phyloP scores from a whole-genome alignment of 257 asterid genomes.

The Solanum chmielewskii region DNA sequence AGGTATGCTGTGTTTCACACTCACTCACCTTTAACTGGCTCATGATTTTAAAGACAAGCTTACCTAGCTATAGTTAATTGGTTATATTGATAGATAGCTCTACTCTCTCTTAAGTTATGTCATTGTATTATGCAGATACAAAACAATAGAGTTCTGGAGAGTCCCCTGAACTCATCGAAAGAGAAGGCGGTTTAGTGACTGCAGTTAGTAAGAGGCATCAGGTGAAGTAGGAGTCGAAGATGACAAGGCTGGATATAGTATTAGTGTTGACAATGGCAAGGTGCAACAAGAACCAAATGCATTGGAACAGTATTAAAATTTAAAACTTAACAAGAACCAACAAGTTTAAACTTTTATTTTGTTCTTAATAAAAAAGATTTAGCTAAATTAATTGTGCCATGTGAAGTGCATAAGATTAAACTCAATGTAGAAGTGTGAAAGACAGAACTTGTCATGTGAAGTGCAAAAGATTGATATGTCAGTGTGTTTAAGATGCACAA shows the following conservation, averaged over 20 bases:
- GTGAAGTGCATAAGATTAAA: neutral
- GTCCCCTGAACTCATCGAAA: constrained; percentile 34
- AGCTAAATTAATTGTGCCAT: neutral
- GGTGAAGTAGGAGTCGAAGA: constrained; percentile 6
- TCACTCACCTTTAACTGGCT: neutral
- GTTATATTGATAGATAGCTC: neutral
- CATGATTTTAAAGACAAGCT: neutral
- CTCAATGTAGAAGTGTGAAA: neutral
- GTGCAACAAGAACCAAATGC: neutral
- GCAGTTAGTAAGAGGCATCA: constrained; percentile 21
- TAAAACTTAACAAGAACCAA: neutral
- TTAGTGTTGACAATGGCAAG: neutral
- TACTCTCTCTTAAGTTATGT: neutral
- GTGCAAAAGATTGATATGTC: neutral
- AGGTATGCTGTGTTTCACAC: constrained; percentile 2
- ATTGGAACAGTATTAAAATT: neutral
- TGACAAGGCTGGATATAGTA: constrained; percentile 8
- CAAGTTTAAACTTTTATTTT: neutral
- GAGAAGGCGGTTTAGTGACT: constrained; percentile 39
- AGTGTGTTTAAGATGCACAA: neutral
- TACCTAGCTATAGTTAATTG: neutral
- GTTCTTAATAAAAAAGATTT: neutral
- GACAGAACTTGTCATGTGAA: neutral
- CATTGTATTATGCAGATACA: constrained; percentile 2
- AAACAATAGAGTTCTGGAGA: constrained; percentile 6